Base-by-base conservation (phyloP, 1,139 yeast genomes). In the Saccharomyces hybrid region DNA sequence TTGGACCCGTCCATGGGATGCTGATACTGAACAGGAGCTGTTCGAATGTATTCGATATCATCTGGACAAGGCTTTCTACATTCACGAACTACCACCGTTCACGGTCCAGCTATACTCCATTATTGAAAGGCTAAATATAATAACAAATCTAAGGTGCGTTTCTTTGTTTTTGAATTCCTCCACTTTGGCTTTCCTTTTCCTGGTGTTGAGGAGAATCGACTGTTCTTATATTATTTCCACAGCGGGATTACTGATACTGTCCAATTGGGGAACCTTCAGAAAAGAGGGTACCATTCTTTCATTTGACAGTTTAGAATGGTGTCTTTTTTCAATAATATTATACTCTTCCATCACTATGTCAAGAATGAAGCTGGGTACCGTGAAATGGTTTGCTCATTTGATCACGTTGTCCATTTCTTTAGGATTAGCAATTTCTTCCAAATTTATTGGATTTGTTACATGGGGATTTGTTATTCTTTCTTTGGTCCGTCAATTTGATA, bases 181-280 rank as follows among this genome's bases (percentile, higher is more conserved):
- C 3, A 38, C 44, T 9, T 38, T 38, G 12, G 44, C 24, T 19
- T 58, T 80, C 47, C 70, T 81, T 0, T 86, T 76, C 66, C 70
- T 74, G 55, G 75, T 78, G 0, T 67, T 85, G 57, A 76, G 85
- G 59, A 64, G 73, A 12, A 70, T 77, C 42, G 79, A 78, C 12
- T 77, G 81, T 49, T 69, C 79, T 31, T 63, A 75, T 4, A 12
- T 64, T 0, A 70, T 80, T 8, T 73, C 86, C 0, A 60, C 76
- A 8, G 66, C 78, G 34, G 82, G 82, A 0, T 65, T 81, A 0
- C 55, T 73, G 0, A 59, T 83, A 52, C 69, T 85, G 5, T 62
- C 76, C 0, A 63, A 81, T 51, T 89, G 86, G 61, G 81, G 80
- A 59, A 72, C 87, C 1, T 69, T 81, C 51, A 75, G 79, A 3